Base-by-base conservation (phyloP, 2,329 filamentous ascomycete species). In the Scedosporium minutisporum region DNA sequence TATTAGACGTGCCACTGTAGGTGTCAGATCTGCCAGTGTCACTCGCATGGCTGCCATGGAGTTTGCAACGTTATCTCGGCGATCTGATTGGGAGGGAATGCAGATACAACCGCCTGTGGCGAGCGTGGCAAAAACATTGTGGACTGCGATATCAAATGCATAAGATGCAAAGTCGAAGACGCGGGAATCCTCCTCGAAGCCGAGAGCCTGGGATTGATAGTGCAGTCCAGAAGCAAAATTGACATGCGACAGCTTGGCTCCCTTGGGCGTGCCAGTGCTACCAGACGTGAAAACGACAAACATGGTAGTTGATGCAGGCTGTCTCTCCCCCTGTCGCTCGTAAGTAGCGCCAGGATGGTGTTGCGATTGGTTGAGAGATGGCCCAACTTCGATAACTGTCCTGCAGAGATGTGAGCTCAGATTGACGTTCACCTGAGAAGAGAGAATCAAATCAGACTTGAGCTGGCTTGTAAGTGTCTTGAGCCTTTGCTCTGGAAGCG, bases 251-350 rank as follows among this genome's bases (percentile, higher is more conserved):
- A 81, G 73, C 48, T 86, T 76, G 3, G 87, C 83, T 21, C 85
- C 85, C 72, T 87, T 87, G 1, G 85, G 85, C 63, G 79, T 80
- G 6, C 85, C 85, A 0, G 85, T 87, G 64, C 83, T 87, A 10
- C 85, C 85, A 1, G 84, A 87, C 9, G 85, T 87, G 69, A 87
- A 87, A 68, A 87, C 85, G 67, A 87, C 82, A 64, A 81, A 82
- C 29, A 80, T 74, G 6, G 77, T 74, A 0, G 74, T 70, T 3
- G 71, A 69, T 2, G 77, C 65, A 2, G 85, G 71, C n/a, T 80
- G 23, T 14, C 10, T 9, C 5, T 12, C 33, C 33, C 33, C 33
- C 23, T 27, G 51, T 7, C 23, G 51, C 12, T 55, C 12, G 5
- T 12, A 23, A 12, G 33, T 12, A 38, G 33, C 4, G 33, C 33